Percentiles rank a stretch among this genome's conserved stretches.
Conservation (phyloP, 1,139 yeast species). For the Yamadazyma triangularis region DNA sequence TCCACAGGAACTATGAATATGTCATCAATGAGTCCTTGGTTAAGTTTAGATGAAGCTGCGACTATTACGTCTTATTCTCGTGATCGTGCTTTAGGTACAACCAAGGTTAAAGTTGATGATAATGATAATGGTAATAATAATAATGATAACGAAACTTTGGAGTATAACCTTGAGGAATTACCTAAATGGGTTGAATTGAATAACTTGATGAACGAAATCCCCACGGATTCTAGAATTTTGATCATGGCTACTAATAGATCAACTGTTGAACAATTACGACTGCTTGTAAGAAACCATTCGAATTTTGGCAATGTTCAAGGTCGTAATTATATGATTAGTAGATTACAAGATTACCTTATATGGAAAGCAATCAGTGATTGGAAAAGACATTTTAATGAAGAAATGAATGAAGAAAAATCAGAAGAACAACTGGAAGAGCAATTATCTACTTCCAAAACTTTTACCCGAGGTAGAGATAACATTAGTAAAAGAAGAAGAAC, state of each 20-base stretch:
- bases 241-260: constrained; percentile 61
- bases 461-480: constrained; percentile 38
- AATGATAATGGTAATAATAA: too few relatives aligned
- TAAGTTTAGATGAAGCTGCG: constrained; percentile 77
- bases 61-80: constrained; percentile 68
- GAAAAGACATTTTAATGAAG: constrained; percentile 15
- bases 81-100: constrained; percentile 55
- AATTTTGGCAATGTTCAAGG: constrained; percentile 27
- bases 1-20: constrained; percentile 46
- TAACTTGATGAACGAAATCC: constrained; percentile 68
- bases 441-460: constrained; percentile 45
- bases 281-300: constrained; percentile 38
- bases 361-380: constrained; percentile 46
- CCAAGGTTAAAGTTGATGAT: constrained; percentile 14
- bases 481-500: constrained; percentile 68
- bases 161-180: constrained; percentile 62
- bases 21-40: constrained; percentile 74
- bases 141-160: constrained; percentile 14
- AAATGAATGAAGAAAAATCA: constrained; percentile 18
- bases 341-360: constrained; percentile 46
- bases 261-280: constrained; percentile 53
- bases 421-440: constrained; percentile 23
- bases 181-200: constrained; percentile 92
- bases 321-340: constrained; percentile 49
- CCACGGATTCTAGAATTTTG: constrained; percentile 62